Evolutionary conservation across 805 yeast species (phyloP).

Genomic region (Metahyphopichia silvanorum): DNA sequence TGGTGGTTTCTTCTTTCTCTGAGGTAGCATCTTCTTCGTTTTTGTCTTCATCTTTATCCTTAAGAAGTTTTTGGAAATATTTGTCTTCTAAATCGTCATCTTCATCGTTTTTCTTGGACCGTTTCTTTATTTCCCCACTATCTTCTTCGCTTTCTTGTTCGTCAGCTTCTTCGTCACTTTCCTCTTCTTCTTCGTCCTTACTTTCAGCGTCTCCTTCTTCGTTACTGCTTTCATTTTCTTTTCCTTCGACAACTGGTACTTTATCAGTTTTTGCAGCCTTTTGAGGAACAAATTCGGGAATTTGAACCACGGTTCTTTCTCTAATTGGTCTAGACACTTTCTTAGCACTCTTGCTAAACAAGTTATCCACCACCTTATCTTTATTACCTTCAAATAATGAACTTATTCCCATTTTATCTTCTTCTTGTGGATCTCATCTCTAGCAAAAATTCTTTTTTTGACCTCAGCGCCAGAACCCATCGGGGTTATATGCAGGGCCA

Average conservation of each 20-base stretch:
- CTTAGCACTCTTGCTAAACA: too few relatives aligned
- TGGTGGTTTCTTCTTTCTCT: slow-evolving; percentile 6
- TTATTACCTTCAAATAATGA: too few relatives aligned
- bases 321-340: slow-evolving; percentile 20
- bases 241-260: slow-evolving; percentile 11
- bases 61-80: slow-evolving; percentile 50
- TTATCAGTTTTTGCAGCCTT: slow-evolving; percentile 4
- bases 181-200: slow-evolving; percentile 18
- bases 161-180: slow-evolving; percentile 11
- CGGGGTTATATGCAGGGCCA: too few relatives aligned
- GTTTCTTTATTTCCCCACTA: too few relatives aligned
- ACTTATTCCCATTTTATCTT: too few relatives aligned
- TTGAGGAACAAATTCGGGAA: too few relatives aligned
- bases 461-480: too few relatives aligned
- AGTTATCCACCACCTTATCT: too few relatives aligned
- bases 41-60: slow-evolving; percentile 9
- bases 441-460: slow-evolving; percentile 30
- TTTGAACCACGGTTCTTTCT: slow-evolving; percentile 20
- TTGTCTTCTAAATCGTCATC: slow-evolving; percentile 53
- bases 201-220: slow-evolving; percentile 12
- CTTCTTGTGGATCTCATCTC: too few relatives aligned
- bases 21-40: slow-evolving; percentile 6
- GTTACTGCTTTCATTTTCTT: slow-evolving; percentile 8
- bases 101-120: slow-evolving; percentile 30
- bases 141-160: slow-evolving; percentile 12